phyloP scores from a whole-genome alignment of 2,329 filamentous ascomycete genomes.

The Fusarium zealandicum region DNA sequence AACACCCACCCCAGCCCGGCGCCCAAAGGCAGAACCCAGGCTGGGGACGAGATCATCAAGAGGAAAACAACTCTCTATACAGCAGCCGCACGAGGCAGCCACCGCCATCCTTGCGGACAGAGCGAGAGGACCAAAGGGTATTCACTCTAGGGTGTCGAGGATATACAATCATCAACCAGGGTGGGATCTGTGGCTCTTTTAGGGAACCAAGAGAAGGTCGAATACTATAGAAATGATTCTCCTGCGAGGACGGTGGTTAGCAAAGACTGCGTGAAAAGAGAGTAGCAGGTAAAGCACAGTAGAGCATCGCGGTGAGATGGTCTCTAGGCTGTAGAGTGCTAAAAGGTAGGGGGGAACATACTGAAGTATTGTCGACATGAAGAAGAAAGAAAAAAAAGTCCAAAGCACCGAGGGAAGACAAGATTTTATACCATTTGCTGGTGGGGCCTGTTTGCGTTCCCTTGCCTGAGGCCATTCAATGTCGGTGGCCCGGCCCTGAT shows the following conservation, averaged over 20 bases:
- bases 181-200: slow-evolving; percentile 93
- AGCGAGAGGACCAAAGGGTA: slow-evolving; percentile 40
- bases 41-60: slow-evolving; percentile 90
- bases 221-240: slow-evolving; percentile 99
- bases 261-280: neutral
- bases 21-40: slow-evolving; percentile 76
- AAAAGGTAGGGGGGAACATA: neutral
- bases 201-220: slow-evolving; percentile 90
- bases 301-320: neutral
- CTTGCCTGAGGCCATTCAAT: neutral
- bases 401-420: slow-evolving; percentile 36
- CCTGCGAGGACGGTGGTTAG: slow-evolving; percentile 45
- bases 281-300: too few relatives aligned
- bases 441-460: neutral
- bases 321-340: neutral
- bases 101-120: slow-evolving; percentile 63
- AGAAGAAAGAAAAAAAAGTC: slow-evolving; percentile 58
- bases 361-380: slow-evolving; percentile 69
- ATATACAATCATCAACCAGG: slow-evolving; percentile 60
- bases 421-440: slow-evolving; percentile 18
- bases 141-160: slow-evolving; percentile 68
- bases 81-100: slow-evolving; percentile 48
- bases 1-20: slow-evolving; percentile 78
- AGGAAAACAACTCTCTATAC: slow-evolving; percentile 76
- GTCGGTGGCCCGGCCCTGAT: too few relatives aligned